Conservation (phyloP, 192 early-diverging fungal genomes). For the Coemansia biformis region DNA sequence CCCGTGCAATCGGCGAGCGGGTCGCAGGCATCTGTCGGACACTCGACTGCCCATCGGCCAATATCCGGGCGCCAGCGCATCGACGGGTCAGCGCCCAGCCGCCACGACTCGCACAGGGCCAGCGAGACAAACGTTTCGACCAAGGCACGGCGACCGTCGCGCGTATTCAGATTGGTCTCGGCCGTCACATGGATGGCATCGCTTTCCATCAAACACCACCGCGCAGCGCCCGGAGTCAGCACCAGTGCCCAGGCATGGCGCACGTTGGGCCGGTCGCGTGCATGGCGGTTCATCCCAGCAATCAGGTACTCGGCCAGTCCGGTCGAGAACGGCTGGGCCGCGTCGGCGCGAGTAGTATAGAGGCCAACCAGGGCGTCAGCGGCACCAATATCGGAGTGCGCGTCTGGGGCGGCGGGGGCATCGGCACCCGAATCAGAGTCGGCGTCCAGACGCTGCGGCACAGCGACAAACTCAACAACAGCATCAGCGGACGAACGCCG, state of each 20-base stretch:
- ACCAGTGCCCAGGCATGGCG: constrained; percentile 32
- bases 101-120: constrained; percentile 25
- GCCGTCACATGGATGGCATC: constrained; percentile 35
- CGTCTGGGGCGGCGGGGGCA: neutral
- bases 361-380: constrained; percentile 22
- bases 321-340: constrained; percentile 31
- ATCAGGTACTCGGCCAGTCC: constrained; percentile 37
- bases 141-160: constrained; percentile 6
- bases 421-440: neutral
- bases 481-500: constrained; percentile 6
- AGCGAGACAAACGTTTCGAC: constrained; percentile 3
- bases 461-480: constrained; percentile 23
- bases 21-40: constrained; percentile 18
- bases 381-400: neutral
- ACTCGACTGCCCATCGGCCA: constrained; percentile 36
- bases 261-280: constrained; percentile 18
- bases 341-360: constrained; percentile 16
- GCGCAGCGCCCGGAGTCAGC: constrained; percentile 16
- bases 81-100: constrained; percentile 33
- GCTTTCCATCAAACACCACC: constrained; percentile 36
- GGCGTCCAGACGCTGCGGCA: neutral
- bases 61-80: constrained; percentile 30
- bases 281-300: constrained; percentile 26
- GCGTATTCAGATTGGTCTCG: constrained; percentile 5
- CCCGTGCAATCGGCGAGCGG: neutral